Evolutionary conservation across 2,329 filamentous ascomycete species (phyloP), one percentile per base, ranked within the genome.

Genomic region (Bipolaris bicolor): DNA sequence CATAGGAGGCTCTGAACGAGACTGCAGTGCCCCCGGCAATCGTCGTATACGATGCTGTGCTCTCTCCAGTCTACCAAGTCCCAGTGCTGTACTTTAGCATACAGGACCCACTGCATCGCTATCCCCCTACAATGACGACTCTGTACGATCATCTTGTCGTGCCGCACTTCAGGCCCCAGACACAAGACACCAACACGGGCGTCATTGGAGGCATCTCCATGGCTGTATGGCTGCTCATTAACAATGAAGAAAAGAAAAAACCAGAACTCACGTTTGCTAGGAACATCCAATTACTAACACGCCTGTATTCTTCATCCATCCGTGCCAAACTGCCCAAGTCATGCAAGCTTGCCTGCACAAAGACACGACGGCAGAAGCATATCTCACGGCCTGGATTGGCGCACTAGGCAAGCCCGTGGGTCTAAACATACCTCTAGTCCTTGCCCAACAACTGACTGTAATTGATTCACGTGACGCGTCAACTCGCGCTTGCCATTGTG

Each of bases 301-400:
- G 57, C 91, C 92, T 39, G 86, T 87, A 48, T 97, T 94, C 77
- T 97, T 97, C 77, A 84, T 98, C 67, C 95, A 99, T 79, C 94
- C 95, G 22, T 98, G 95, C 78, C 86, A 91, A 74, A 90, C 95
- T 7, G 90, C 90, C 54, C 89, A 94, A 63, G 90, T 90, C 50
- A 90, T 98, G 84, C 81, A 82, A 65, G 81, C 72, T 80, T 82
- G 73, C 77, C 69, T 75, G 13, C 67, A 65, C 49, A 52, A 65
- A 55, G 61, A 69, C n/a, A 63, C 80, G 43, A 77, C 67, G 16
- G 76, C 81, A 5, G 74, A 88, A 68, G 82, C 88, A 67, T 98
- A 98, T 80, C 82, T 98, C 70, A 85, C 92, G 78, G 79, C 92
- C 53, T 98, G 94, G 93, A 82, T 97, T 61, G 93, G 93, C n/a